Conservation (phyloP, 139 green algal genomes). For the Coelastrella sp. region DNA sequence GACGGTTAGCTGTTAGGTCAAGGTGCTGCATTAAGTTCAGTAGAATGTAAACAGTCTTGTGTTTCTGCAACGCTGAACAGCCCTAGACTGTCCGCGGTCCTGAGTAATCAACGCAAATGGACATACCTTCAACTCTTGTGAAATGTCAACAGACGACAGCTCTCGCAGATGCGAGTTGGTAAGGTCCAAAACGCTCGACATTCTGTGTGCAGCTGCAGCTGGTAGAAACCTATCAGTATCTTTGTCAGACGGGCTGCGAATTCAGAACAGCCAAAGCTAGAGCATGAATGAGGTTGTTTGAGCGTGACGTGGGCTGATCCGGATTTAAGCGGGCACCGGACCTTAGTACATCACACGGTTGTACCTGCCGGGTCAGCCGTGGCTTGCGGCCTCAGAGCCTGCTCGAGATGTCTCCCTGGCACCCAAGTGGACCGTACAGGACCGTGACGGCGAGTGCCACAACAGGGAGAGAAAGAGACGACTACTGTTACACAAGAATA, state of each 20-base stretch:
- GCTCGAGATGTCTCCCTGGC: neutral
- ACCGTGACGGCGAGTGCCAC: neutral
- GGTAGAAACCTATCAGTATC: neutral
- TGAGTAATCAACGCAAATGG: too few species aligned
- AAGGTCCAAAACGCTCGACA: conserved; percentile 55
- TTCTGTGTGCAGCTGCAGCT: neutral
- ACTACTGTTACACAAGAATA: too few species aligned
- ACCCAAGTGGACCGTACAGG: neutral
- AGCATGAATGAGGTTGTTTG: neutral
- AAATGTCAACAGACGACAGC: conserved; percentile 68
- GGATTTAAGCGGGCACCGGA: too few species aligned
- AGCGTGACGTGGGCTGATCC: neutral
- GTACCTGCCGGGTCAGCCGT: neutral
- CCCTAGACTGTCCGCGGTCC: too few species aligned
- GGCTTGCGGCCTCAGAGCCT: too few species aligned
- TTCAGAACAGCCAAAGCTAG: too few species aligned
- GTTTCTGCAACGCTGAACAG: too few species aligned
- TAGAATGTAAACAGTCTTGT: neutral
- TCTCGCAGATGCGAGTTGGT: conserved; percentile 81
- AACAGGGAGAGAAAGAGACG: too few species aligned
- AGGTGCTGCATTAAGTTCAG: conserved; percentile 64
- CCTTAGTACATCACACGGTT: neutral
- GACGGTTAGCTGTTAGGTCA: conserved; percentile 89
- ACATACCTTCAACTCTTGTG: conserved; percentile 60
- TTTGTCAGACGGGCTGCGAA: too few species aligned